Conservation (phyloP, 768 basidiomycete genomes). For the Suillus plorans region DNA sequence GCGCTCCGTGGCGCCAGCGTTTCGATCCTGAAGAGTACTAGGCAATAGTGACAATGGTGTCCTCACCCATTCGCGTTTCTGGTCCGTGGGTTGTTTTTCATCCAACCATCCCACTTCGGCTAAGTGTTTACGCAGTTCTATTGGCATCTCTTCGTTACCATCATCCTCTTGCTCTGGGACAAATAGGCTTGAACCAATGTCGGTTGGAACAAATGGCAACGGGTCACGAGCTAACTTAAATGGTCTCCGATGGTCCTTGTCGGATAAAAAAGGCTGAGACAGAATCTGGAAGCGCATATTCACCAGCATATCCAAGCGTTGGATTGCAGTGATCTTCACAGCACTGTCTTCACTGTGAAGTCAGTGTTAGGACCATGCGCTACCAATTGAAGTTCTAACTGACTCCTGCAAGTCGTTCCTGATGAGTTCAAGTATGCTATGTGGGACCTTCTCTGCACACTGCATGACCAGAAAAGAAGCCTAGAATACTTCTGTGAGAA, state of each 20-base stretch:
- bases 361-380: neutral
- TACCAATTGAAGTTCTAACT: conserved; percentile 3
- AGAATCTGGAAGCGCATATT: conserved; percentile 72
- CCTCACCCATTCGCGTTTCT: conserved; percentile 54
- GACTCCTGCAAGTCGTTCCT: conserved; percentile 59
- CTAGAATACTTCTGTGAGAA: conserved; percentile 27
- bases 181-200: conserved; percentile 65
- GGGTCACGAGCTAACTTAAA: conserved; percentile 73
- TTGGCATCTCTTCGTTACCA: conserved; percentile 53
- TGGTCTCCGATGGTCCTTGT: conserved; percentile 58
- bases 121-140: conserved; percentile 63
- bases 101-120: conserved; percentile 76
- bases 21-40: conserved; percentile 50
- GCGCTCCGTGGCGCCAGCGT: conserved; percentile 35
- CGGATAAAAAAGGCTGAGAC: conserved; percentile 58
- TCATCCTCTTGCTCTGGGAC: conserved; percentile 54
- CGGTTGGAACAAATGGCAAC: conserved; percentile 72
- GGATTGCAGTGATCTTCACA: conserved; percentile 49
- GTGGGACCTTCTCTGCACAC: conserved; percentile 60
- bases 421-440: conserved; percentile 48
- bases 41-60: conserved; percentile 71
- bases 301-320: conserved; percentile 53
- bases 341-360: conserved; percentile 14
- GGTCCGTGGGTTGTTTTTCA: conserved; percentile 54
- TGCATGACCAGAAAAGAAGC: conserved; percentile 71